Conservation (phyloP, 2,329 filamentous ascomycete species). For the Paecilomyces dactylethromorphus region DNA sequence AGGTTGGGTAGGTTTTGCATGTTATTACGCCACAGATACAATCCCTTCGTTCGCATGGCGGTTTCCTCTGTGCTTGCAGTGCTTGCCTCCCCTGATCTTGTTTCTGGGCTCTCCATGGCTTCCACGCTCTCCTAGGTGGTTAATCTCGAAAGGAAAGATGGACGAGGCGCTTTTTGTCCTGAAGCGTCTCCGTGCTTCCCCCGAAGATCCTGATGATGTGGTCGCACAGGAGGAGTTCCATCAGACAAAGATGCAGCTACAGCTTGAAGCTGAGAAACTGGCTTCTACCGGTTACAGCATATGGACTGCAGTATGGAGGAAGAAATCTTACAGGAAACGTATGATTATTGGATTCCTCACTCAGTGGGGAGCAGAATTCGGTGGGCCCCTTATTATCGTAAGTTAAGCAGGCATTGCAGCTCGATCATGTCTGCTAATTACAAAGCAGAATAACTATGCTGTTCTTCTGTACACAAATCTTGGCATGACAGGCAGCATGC, state of each 20-base stretch:
- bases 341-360: slow-evolving; percentile 49
- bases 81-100: slow-evolving; percentile 34
- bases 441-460: slow-evolving; percentile 40
- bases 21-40: slow-evolving; percentile 33
- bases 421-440: neutral
- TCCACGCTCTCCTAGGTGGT: slow-evolving; percentile 45
- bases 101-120: slow-evolving; percentile 37
- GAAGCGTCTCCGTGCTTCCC: slow-evolving; percentile 30
- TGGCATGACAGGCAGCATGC: slow-evolving; percentile 37
- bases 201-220: slow-evolving; percentile 35
- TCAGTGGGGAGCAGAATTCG: slow-evolving; percentile 49
- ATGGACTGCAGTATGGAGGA: slow-evolving; percentile 42
- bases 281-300: slow-evolving; percentile 31
- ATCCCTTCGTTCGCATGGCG: slow-evolving; percentile 39
- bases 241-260: slow-evolving; percentile 42
- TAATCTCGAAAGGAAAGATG: slow-evolving; percentile 39
- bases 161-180: slow-evolving; percentile 43
- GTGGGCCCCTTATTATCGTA: slow-evolving; percentile 47
- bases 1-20: slow-evolving; percentile 40
- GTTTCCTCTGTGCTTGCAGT: slow-evolving; percentile 39
- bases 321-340: slow-evolving; percentile 44
- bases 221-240: slow-evolving; percentile 42
- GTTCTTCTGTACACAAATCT: slow-evolving; percentile 40
- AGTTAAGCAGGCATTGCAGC: slow-evolving; percentile 13
- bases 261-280: slow-evolving; percentile 37